A percentile compares a stretch with the other conserved stretches of the same genome.
Evolutionary conservation across 2,329 filamentous ascomycete species (phyloP).

Genomic region (Aspergillus tanneri): DNA sequence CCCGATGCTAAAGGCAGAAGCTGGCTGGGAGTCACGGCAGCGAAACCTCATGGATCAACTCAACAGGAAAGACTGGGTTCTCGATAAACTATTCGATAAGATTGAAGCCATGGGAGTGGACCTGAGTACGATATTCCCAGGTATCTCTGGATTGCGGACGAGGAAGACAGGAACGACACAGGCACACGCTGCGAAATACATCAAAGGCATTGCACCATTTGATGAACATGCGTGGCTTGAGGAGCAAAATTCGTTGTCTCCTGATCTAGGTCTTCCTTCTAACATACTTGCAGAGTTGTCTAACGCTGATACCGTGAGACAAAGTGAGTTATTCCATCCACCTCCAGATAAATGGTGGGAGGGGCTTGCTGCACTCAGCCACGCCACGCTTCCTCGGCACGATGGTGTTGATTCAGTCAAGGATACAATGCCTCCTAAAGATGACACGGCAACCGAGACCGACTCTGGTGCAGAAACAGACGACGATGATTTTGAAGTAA

Average conservation of each 20-base stretch:
- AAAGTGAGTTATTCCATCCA: slow-evolving; percentile 16
- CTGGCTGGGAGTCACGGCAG: slow-evolving; percentile 49
- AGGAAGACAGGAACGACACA: slow-evolving; percentile 47
- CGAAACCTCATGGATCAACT: slow-evolving; percentile 51
- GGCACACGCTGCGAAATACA: slow-evolving; percentile 53
- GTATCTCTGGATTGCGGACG: slow-evolving; percentile 48
- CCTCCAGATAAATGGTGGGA: slow-evolving; percentile 38
- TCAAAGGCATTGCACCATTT: slow-evolving; percentile 57
- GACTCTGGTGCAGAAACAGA: slow-evolving; percentile 29
- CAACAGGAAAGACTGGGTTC: slow-evolving; percentile 58
- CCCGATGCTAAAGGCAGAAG: slow-evolving; percentile 53
- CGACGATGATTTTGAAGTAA: slow-evolving; percentile 42
- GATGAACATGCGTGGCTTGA: slow-evolving; percentile 49
- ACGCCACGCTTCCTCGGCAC: not conserved
- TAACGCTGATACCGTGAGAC: slow-evolving; percentile 7
- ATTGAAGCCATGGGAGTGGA: slow-evolving; percentile 58
- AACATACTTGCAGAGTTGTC: slow-evolving; percentile 29
- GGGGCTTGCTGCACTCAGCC: slow-evolving; percentile 17
- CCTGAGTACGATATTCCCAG: slow-evolving; percentile 58
- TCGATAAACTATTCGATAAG: slow-evolving; percentile 59
- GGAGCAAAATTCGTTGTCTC: slow-evolving; percentile 22
- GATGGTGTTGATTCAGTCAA: slow-evolving; percentile 1
- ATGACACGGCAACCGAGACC: slow-evolving; percentile 16
- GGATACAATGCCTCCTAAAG: slow-evolving; percentile 2
- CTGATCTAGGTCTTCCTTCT: slow-evolving; percentile 22